Base-by-base conservation (phyloP, 78 protist species). In the Anaeramoeba flamelloides region DNA sequence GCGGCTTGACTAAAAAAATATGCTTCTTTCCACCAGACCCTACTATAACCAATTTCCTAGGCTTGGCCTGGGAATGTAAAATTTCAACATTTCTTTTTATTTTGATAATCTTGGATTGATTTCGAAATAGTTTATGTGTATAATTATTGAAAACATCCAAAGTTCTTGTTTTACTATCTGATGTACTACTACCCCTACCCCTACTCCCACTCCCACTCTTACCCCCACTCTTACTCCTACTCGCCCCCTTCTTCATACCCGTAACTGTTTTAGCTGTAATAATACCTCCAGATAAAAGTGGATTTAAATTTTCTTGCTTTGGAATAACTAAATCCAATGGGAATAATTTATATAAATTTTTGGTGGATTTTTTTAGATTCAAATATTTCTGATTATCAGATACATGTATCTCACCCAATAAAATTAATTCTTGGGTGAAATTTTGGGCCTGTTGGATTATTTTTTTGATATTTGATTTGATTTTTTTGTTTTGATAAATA, bases 1-100 rank as follows among this genome's bases (percentile, higher is more conserved):
- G 86, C 1, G 96, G 96, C 80, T 95, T 95, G 64, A 88, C 81
- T 36, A 95, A 85, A 78, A 94, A 90, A 4, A 8, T 1, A 38
- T 85, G 65, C 12, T 1, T 0, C 4, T 36, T 0, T 31, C 96
- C 96, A 3, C 87, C 84, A 12, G 64, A 39, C 1, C 88, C 89
- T 34, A 12, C 3, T 0, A 93, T 40, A 38, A 39, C 36, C 31
- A 95, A 36, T 31, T 89, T 90, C 64, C 86, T 87, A 2, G 98
- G 98, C 30, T 39, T 75, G 81, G 82, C 90, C 78, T 92, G 77
- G 2, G 94, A 90, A 17, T 76, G 26, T 84, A 93, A 75, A 8
- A 90, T 77, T 39, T 77, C 89, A 3, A 91, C 81, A 1, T 38
- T 17, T 77, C 85, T 89, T 0, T 1, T 88, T 36, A 90, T 65